Evolutionary conservation across 768 basidiomycete genomes (phyloP).

Genomic region (Naganishia vaughanmartiniae): DNA sequence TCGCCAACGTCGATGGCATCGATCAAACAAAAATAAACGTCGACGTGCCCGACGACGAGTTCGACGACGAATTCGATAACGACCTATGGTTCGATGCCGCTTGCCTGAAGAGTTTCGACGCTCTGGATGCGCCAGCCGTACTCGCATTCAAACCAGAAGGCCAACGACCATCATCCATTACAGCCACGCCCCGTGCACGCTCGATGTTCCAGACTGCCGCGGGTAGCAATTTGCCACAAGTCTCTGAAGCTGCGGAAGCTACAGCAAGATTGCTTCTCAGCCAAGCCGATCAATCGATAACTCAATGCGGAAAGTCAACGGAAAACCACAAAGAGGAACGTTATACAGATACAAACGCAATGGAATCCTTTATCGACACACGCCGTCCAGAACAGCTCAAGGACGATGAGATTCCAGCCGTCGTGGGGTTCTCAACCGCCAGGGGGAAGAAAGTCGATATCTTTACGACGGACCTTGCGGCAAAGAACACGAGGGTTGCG

Average conservation of each 20-base stretch:
- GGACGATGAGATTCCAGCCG: not conserved
- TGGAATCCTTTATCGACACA: constrained; percentile 20
- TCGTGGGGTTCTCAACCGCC: constrained; percentile 7
- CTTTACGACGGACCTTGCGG: constrained; percentile 3
- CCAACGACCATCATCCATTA: not conserved
- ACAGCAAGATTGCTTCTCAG: constrained; percentile 3
- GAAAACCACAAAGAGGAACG: not conserved
- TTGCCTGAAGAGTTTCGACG: constrained; percentile 28
- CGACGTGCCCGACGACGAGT: constrained; percentile 15
- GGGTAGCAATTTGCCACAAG: constrained; percentile 4
- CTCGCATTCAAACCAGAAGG: not conserved
- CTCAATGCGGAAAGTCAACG: not conserved
- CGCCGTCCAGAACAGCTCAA: constrained; percentile 2
- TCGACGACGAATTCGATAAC: constrained; percentile 29
- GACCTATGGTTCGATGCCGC: constrained; percentile 35
- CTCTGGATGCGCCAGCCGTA: not conserved
- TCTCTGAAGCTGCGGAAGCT: constrained; percentile 25
- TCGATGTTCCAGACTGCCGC: constrained; percentile 29
- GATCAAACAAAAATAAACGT: not conserved
- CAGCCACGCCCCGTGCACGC: not conserved
- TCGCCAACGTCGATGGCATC: not conserved
- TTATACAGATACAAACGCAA: not conserved
- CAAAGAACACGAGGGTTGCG: constrained; percentile 8
- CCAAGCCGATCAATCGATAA: not conserved
- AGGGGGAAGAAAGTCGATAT: constrained; percentile 1